Base-by-base conservation (phyloP, 768 basidiomycete species). In the Phanerodontia chrysosporium region DNA sequence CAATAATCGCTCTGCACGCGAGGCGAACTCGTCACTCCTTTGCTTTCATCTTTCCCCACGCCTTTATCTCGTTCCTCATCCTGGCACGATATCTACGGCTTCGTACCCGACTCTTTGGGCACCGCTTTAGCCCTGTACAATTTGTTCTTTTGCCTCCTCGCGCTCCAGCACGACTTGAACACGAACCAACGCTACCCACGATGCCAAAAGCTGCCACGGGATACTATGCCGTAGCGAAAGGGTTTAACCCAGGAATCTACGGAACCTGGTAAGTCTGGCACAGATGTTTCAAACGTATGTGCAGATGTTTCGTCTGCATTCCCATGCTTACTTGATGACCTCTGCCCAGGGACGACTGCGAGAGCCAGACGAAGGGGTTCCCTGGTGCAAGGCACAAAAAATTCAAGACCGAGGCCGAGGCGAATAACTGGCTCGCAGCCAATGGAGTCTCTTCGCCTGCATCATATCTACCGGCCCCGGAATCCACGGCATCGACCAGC, bases 201-300 rank as follows among this genome's bases (percentile, higher is more conserved):
- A 76, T 79, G 76, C 74, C 73, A 1, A 76, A 74, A 55, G 64
- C 71, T 1, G 58, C 70, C 16, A 25, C 58, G 67, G 69, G 3
- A 92, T 80, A 69, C 18, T 94, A 92, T 68, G 89, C 90, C 25
- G 92, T 96, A 8, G 77, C 75, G 35, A 75, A 70, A n/a, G 93
- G 93, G 10, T 73, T 75, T 35, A 62, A 66, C 12, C 78, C 85
- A 0, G 93, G 93, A 0, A 74, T 95, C 3, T 95, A 86, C 69
- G 58, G 61, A 1, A 80, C 84, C 27, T 96, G 94, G 93, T 89
- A 66, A 64, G 77, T 65, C 5, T 5, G n/a, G 13, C 22, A 24
- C 13, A 35, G 4, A 42, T n/a, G 6, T 25, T 18, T 35, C 35
- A 28, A 42, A 21, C 14, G 51, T 36, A 8, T 29, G 39, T 35